Evolutionary conservation across 176 grass and related monocot genomes (phyloP).

Genomic region (Melocanna baccifera): DNA sequence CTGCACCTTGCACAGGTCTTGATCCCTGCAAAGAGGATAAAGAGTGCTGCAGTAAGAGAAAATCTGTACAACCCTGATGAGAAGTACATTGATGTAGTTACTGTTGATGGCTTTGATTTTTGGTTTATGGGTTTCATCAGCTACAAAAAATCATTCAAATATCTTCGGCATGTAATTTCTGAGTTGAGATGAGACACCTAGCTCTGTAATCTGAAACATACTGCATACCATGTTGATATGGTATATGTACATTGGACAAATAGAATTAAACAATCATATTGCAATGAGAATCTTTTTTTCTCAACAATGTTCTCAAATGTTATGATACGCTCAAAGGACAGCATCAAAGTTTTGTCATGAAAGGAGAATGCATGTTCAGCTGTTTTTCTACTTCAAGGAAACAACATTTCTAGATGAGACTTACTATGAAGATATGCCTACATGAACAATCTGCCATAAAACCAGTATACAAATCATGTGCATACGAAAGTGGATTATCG

Average conservation of each 20-base stretch:
- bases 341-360: not conserved
- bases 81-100: conserved; percentile 80
- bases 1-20: conserved; percentile 47
- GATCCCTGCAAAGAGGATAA: conserved; percentile 62
- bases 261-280: conserved; percentile 28
- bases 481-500: not conserved
- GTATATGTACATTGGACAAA: conserved; percentile 42
- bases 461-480: not conserved
- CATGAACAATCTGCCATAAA: not conserved
- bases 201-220: conserved; percentile 21
- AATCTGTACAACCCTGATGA: conserved; percentile 70
- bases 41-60: conserved; percentile 50
- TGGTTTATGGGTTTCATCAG: conserved; percentile 94
- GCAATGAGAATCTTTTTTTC: not conserved
- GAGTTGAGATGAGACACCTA: conserved; percentile 33
- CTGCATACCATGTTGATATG: conserved; percentile 39
- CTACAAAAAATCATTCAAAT: conserved; percentile 53
- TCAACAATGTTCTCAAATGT: not conserved
- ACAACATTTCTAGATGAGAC: not conserved
- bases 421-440: not conserved
- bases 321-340: not conserved
- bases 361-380: not conserved
- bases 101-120: conserved; percentile 77
- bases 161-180: conserved; percentile 45
- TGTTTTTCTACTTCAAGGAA: not conserved